phyloP scores from a whole-genome alignment of 1,284 basidiomycete species.

The Spongiforma sp. region DNA sequence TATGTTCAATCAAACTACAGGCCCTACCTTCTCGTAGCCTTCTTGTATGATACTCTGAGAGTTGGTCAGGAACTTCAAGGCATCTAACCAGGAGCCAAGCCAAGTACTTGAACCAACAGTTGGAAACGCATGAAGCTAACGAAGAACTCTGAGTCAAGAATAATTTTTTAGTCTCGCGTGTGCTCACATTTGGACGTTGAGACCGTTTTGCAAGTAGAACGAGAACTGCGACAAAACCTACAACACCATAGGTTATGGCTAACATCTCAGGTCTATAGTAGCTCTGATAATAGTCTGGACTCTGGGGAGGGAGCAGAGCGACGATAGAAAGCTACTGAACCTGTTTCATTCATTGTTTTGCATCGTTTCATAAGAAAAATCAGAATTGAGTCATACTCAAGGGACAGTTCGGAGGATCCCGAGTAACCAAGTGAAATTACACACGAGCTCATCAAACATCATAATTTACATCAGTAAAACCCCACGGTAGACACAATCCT shows the following conservation, averaged over 20 bases:
- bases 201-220: not conserved
- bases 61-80: not conserved
- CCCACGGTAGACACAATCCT: too few species aligned
- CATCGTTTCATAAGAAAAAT: too few species aligned
- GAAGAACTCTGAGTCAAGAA: not conserved
- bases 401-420: too few species aligned
- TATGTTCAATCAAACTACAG: not conserved
- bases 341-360: too few species aligned
- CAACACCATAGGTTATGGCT: not conserved
- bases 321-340: not conserved
- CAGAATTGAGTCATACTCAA: too few species aligned
- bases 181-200: slow-evolving; percentile 6
- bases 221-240: not conserved
- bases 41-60: not conserved
- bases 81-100: not conserved
- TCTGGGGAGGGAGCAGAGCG: not conserved
- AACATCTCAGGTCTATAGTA: not conserved
- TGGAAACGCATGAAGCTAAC: not conserved
- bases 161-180: too few species aligned
- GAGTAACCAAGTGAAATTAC: too few species aligned
- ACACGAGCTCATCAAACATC: too few species aligned
- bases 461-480: too few species aligned
- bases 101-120: not conserved
- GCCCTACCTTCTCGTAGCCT: not conserved
- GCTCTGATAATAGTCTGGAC: not conserved